A percentile compares a stretch with the other conserved stretches of the same genome.
Evolutionary conservation across 495 filamentous ascomycete species (phyloP).

Genomic region (Cladorrhinum samala): DNA sequence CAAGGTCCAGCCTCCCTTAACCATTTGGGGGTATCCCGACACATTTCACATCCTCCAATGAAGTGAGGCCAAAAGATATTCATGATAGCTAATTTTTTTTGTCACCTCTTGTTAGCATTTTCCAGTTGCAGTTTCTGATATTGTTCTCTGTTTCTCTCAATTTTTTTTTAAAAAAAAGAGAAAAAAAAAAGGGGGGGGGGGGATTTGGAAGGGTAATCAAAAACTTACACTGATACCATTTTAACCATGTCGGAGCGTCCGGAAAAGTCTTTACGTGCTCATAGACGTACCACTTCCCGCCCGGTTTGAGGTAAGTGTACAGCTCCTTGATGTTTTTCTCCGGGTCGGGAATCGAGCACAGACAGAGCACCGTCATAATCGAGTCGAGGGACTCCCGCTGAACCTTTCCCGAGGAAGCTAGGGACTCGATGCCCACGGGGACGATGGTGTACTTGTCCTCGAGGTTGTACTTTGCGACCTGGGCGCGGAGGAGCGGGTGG

Average conservation of each 20-base stretch:
- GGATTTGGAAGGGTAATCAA: too few species aligned
- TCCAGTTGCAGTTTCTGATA: too few species aligned
- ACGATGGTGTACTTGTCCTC: slow-evolving; percentile 59
- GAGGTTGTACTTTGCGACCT: slow-evolving; percentile 45
- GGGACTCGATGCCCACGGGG: slow-evolving; percentile 53
- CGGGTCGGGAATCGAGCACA: slow-evolving; percentile 65
- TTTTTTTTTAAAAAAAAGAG: neutral
- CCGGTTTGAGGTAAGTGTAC: slow-evolving; percentile 58
- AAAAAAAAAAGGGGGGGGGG: neutral
- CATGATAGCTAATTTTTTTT: slow-evolving; percentile 22
- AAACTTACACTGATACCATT: neutral
- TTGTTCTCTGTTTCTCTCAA: neutral
- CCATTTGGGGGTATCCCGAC: slow-evolving; percentile 48
- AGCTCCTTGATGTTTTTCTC: slow-evolving; percentile 50
- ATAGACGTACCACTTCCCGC: slow-evolving; percentile 61
- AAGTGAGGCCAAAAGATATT: slow-evolving; percentile 48
- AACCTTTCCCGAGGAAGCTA: slow-evolving; percentile 42
- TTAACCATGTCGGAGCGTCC: slow-evolving; percentile 8
- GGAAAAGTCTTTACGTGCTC: slow-evolving; percentile 56
- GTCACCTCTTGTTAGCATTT: slow-evolving; percentile 6
- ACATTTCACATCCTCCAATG: slow-evolving; percentile 55
- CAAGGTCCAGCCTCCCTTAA: slow-evolving; percentile 52
- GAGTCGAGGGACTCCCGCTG: slow-evolving; percentile 55
- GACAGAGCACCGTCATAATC: slow-evolving; percentile 61
- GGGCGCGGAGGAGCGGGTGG: slow-evolving; percentile 44